Evolutionary conservation across 2,329 filamentous ascomycete genomes (phyloP).

Genomic region (Aspergillus ruber): DNA sequence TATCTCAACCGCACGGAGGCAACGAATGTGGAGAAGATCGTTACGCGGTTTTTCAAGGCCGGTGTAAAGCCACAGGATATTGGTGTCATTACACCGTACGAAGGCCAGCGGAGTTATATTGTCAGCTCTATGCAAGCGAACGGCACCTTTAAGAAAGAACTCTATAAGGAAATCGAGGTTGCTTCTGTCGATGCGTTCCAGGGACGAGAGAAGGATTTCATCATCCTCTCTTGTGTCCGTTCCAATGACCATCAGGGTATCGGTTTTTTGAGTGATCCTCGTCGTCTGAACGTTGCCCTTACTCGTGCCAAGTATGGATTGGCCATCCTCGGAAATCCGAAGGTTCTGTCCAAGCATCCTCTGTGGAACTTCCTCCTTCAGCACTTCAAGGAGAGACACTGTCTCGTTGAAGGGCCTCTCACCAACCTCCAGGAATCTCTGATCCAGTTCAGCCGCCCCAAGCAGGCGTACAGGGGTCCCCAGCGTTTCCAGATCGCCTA

Average conservation of each 20-base stretch:
- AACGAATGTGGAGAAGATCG: constrained; percentile 95
- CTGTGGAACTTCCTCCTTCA: constrained; percentile 92
- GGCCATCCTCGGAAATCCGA: constrained; percentile 94
- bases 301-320: constrained; percentile 95
- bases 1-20: constrained; percentile 97
- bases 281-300: constrained; percentile 92
- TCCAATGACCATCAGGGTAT: constrained; percentile 99
- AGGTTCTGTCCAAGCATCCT: constrained; percentile 94
- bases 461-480: constrained; percentile 82
- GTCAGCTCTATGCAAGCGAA: constrained; percentile 99
- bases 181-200: constrained; percentile 98
- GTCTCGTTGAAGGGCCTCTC: constrained; percentile 88
- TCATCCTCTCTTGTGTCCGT: constrained; percentile 93
- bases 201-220: constrained; percentile 97
- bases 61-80: constrained; percentile 91
- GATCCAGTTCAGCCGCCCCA: constrained; percentile 89
- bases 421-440: constrained; percentile 94
- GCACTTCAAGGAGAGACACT: constrained; percentile 96
- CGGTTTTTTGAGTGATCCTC: constrained; percentile 94
- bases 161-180: constrained; percentile 97
- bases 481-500: constrained; percentile 81
- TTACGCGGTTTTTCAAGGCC: constrained; percentile 97
- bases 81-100: constrained; percentile 97
- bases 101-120: constrained; percentile 95
- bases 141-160: constrained; percentile 95